Evolutionary conservation across 2,329 filamentous ascomycete genomes (phyloP).

Genomic region (Hypoxylon sp.): DNA sequence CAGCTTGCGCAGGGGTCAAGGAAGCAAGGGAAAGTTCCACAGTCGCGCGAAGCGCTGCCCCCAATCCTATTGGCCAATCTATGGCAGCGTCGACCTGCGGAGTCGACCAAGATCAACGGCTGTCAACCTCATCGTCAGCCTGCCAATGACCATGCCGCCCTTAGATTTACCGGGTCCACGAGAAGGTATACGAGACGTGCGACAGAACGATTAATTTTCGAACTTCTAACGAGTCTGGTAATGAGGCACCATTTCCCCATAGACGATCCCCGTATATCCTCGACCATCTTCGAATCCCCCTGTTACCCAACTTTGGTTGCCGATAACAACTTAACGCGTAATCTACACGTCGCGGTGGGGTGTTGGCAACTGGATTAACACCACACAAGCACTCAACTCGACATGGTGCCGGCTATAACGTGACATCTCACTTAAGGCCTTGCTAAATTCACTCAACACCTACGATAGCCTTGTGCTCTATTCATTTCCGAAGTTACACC

Average conservation of each 20-base stretch:
- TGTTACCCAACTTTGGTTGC: constrained; percentile 1
- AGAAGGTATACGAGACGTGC: constrained; percentile 15
- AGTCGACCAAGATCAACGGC: constrained; percentile 14
- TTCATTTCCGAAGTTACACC: constrained; percentile 32
- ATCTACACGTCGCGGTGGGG: constrained; percentile 14
- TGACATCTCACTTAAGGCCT: constrained; percentile 18
- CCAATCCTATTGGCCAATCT: constrained; percentile 32
- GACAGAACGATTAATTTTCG: constrained; percentile 14
- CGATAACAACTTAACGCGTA: constrained; percentile 23
- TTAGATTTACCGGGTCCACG: constrained; percentile 2
- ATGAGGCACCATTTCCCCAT: constrained; percentile 13
- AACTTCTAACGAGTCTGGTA: neutral
- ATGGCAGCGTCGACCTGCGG: constrained; percentile 21
- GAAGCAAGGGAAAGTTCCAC: constrained; percentile 37
- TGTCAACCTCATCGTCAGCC: constrained; percentile 33
- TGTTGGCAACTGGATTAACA: constrained; percentile 15
- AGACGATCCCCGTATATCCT: neutral
- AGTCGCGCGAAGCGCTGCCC: constrained; percentile 30
- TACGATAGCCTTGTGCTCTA: constrained; percentile 6
- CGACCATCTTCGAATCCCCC: constrained; percentile 5
- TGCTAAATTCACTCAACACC: constrained; percentile 11
- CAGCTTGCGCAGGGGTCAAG: constrained; percentile 24
- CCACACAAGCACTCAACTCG: constrained; percentile 3
- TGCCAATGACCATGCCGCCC: constrained; percentile 21
- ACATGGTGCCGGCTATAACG: constrained; percentile 13